Conservation (phyloP, 2,329 filamentous ascomycete species). For the Xylariaceae sp. region DNA sequence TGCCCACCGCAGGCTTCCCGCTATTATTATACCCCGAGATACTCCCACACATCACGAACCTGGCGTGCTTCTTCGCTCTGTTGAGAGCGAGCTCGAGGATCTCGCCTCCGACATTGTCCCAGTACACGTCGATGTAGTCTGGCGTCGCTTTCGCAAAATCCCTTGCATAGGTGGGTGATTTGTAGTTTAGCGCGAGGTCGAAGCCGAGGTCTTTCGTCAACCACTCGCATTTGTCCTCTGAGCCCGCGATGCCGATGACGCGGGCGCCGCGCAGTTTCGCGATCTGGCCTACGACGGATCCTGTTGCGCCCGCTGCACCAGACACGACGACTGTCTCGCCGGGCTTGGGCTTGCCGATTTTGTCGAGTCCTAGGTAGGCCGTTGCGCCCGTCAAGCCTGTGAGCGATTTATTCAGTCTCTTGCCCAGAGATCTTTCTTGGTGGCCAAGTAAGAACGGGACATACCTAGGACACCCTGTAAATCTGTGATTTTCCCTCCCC, state of each 20-base stretch:
- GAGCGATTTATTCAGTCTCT: constrained; percentile 7
- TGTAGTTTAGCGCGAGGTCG: constrained; percentile 61
- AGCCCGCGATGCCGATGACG: constrained; percentile 65
- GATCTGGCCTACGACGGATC: constrained; percentile 74
- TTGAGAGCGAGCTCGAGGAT: constrained; percentile 65
- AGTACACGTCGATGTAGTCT: constrained; percentile 58
- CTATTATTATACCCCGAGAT: constrained; percentile 68
- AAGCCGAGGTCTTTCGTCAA: constrained; percentile 56
- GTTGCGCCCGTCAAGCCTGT: constrained; percentile 65
- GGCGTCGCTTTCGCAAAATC: constrained; percentile 53
- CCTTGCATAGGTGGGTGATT: constrained; percentile 48
- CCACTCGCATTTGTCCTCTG: constrained; percentile 63
- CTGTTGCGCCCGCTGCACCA: constrained; percentile 75
- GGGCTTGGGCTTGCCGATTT: constrained; percentile 64
- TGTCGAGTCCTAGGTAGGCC: constrained; percentile 71
- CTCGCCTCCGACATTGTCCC: constrained; percentile 68
- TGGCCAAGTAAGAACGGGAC: constrained; percentile 1
- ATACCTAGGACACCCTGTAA: constrained; percentile 56
- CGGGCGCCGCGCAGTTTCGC: constrained; percentile 66
- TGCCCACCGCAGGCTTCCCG: constrained; percentile 50
- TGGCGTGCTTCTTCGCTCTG: constrained; percentile 59
- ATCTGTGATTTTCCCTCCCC: constrained; percentile 50
- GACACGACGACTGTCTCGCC: constrained; percentile 76
- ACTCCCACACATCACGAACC: constrained; percentile 69
- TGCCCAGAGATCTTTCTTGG: background rate